phyloP scores from a whole-genome alignment of 768 basidiomycete species.

The Krasilnikovozyma curviuscula region DNA sequence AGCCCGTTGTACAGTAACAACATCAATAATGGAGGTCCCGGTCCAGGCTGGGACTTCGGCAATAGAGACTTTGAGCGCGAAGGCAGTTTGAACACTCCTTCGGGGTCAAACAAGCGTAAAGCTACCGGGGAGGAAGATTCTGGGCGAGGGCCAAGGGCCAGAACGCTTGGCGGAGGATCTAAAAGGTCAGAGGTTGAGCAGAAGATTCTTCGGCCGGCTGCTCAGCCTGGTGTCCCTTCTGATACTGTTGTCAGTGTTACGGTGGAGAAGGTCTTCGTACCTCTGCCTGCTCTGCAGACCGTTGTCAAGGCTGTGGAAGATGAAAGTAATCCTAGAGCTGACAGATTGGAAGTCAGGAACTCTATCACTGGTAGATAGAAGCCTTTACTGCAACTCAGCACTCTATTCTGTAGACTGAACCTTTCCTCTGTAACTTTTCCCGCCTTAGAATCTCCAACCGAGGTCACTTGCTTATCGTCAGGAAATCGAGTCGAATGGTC shows the following conservation, averaged over 20 bases:
- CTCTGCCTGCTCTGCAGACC: constrained; percentile 44
- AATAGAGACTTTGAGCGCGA: not conserved
- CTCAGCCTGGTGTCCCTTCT: not conserved
- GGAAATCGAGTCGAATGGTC: constrained; percentile 55
- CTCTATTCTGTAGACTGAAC: not conserved
- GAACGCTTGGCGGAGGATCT: constrained; percentile 4
- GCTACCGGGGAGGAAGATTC: constrained; percentile 4
- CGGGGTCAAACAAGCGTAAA: constrained; percentile 7
- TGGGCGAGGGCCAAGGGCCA: not conserved
- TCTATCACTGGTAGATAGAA: constrained; percentile 25
- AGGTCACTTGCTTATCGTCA: constrained; percentile 43
- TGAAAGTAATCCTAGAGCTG: constrained; percentile 31
- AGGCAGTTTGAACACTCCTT: not conserved
- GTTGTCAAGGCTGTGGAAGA: constrained; percentile 35
- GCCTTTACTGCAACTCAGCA: not conserved
- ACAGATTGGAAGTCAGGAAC: constrained; percentile 61
- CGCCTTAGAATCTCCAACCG: constrained; percentile 35
- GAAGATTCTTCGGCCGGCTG: not conserved
- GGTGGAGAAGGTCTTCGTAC: not conserved
- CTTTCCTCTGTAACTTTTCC: not conserved
- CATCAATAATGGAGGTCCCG: too few relatives aligned
- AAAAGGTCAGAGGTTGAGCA: not conserved
- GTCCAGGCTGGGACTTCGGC: not conserved
- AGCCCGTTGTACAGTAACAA: not conserved
- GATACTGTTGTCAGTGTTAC: not conserved